Evolutionary conservation across 768 basidiomycete species (phyloP), one percentile per base, ranked within the genome.

Genomic region (Boletus insuetus): DNA sequence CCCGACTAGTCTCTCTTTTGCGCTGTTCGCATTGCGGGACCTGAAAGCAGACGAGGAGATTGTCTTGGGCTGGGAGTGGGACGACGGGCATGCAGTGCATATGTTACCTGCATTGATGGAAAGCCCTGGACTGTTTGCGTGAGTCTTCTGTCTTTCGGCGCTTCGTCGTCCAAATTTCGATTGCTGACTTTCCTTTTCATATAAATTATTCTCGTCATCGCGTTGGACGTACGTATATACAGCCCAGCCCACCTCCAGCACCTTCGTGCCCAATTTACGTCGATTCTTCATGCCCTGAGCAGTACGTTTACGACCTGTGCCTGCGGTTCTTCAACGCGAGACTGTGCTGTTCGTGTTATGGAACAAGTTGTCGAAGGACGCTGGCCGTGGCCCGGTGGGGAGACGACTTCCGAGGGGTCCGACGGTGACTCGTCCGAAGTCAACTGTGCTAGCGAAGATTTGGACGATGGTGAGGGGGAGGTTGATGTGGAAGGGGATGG

Each of bases 51-150:
- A 87, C 46, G 93, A 94, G 59, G 95, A 98, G 73, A 82, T 98
- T 19, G 84, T 94, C 0, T 73, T 98, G 0, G 89, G 89, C 0
- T 98, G 95, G 94, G 94, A 97, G 68, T 98, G 95, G 95, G 94
- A 98, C 62, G 95, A 98, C 64, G 85, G 84, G 3, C 89, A 92
- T 65, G 85, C 87, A 1, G 82, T 95, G 0, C 94, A 96, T 70
- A 74, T 78, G 56, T 74, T 93, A 1, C 89, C 84, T n/a, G 83
- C 84, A 9, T 70, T 90, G 48, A 75, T 91, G 54, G 74, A 83
- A 61, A 70, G 79, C 6, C 82, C 85, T 6, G 72, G 77, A 55
- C 62, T 79, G 53, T 84, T 85, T 62, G 75, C 79, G 86, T 86
- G 69, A 72, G 82, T 82, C 20, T 35, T 58, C 63, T 26, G 31